Conservation (phyloP, 2,329 filamentous ascomycete genomes). For the Zalaria obscura region DNA sequence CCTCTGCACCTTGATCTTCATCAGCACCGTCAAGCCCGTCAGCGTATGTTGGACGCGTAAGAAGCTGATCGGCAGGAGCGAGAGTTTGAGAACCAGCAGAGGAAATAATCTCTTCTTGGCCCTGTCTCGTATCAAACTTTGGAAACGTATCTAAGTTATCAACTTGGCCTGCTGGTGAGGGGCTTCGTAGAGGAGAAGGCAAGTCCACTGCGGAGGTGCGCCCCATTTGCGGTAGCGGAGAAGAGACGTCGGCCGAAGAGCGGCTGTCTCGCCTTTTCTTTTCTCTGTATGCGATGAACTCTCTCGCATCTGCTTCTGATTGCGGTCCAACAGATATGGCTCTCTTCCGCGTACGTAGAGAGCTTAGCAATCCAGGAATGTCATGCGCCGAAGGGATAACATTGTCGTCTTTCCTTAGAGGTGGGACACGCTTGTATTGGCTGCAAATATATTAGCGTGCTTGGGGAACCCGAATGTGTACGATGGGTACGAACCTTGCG, state of each 20-base stretch:
- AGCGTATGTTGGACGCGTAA: constrained; percentile 19
- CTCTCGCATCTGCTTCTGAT: constrained; percentile 90
- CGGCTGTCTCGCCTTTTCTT: constrained; percentile 48
- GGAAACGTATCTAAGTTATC: background rate
- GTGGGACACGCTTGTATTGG: constrained; percentile 74
- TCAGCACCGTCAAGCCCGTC: constrained; percentile 9
- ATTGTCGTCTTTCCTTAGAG: constrained; percentile 64
- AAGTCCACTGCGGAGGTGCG: background rate
- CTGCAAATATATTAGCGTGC: constrained; percentile 9
- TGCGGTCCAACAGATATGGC: constrained; percentile 87
- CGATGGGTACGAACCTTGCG: constrained; percentile 44
- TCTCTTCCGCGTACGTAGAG: constrained; percentile 63
- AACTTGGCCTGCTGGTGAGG: no score
- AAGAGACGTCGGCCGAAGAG: constrained; percentile 14
- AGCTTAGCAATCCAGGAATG: constrained; percentile 66
- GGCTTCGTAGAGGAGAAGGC: background rate
- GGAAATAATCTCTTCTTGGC: background rate
- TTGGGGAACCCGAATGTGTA: no score
- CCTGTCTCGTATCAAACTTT: background rate
- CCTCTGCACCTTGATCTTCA: constrained; percentile 11
- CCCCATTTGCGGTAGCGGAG: constrained; percentile 4
- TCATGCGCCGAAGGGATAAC: constrained; percentile 83
- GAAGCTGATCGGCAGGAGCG: constrained; percentile 7
- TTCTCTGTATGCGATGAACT: constrained; percentile 83
- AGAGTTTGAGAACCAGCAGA: background rate